Conservation (phyloP, 2,329 filamentous ascomycete genomes). For the Alternaria viburni region DNA sequence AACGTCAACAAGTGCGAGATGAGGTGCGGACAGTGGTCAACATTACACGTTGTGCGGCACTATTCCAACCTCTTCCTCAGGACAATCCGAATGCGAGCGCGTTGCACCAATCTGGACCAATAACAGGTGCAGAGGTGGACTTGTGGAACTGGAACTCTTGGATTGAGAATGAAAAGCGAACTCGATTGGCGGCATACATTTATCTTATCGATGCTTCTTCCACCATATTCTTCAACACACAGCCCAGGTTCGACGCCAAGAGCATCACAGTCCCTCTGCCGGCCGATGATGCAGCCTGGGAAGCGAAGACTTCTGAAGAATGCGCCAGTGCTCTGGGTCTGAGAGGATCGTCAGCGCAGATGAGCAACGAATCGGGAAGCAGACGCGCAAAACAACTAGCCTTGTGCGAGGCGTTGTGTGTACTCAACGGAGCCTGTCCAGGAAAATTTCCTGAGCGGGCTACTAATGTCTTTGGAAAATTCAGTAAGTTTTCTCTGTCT, state of each 20-base stretch:
- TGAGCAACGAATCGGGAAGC: constrained; percentile 67
- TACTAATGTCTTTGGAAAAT: constrained; percentile 76
- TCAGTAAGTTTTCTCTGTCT: constrained; percentile 43
- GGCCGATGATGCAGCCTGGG: constrained; percentile 76
- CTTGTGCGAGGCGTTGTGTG: constrained; percentile 66
- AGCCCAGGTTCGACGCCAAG: constrained; percentile 66
- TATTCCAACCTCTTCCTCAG: constrained; percentile 62
- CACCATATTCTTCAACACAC: constrained; percentile 74
- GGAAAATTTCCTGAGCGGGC: constrained; percentile 67
- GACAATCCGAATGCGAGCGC: constrained; percentile 60
- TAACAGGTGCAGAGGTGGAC: constrained; percentile 53
- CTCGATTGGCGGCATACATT: constrained; percentile 69
- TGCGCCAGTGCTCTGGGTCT: constrained; percentile 72
- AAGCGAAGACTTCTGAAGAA: constrained; percentile 64
- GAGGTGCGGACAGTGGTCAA: constrained; percentile 64
- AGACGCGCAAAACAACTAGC: constrained; percentile 69
- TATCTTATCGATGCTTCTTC: constrained; percentile 69
- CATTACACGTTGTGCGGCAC: constrained; percentile 62
- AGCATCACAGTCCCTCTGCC: constrained; percentile 73
- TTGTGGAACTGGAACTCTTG: constrained; percentile 70
- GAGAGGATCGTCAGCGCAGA: constrained; percentile 62
- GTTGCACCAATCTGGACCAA: constrained; percentile 63
- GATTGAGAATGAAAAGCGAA: constrained; percentile 74
- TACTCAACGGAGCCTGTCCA: constrained; percentile 64
- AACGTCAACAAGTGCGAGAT: constrained; percentile 68